A percentile compares a stretch with the other conserved stretches of the same genome.
These are phyloP conservation scores for Reticulomyxa filosa DNA, from an alignment of 78 protist genomes.

Conservation along the genomic window DNA sequence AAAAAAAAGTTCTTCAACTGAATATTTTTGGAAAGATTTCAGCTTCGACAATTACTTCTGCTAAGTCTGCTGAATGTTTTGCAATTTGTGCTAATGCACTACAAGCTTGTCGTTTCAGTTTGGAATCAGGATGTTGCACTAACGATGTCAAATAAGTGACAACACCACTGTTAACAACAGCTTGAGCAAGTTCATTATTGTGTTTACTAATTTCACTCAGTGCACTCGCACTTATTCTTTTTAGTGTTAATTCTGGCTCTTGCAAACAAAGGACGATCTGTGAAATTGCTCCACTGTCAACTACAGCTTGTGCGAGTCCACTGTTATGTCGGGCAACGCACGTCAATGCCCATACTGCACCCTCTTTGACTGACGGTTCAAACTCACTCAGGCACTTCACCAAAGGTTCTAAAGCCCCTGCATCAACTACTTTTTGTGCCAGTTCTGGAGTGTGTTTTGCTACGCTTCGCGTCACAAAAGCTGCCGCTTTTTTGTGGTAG, in stretches of 20 bases:
- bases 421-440: conserved; percentile 64
- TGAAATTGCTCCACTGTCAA: conserved; percentile 70
- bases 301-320: conserved; percentile 20
- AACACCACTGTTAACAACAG: conserved; percentile 57
- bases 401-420: conserved; percentile 55
- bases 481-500: conserved; percentile 70
- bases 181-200: conserved; percentile 54
- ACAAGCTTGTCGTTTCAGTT: conserved; percentile 63
- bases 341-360: conserved; percentile 75
- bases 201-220: conserved; percentile 66
- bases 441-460: conserved; percentile 62
- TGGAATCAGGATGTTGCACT: conserved; percentile 36
- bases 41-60: too few relatives aligned
- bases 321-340: conserved; percentile 60
- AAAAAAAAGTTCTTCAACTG: too few relatives aligned
- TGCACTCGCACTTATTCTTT: conserved; percentile 55
- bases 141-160: conserved; percentile 54
- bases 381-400: conserved; percentile 60
- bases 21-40: too few relatives aligned
- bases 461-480: conserved; percentile 55
- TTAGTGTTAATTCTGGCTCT: conserved; percentile 74
- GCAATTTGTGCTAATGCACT: conserved; percentile 54
- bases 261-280: conserved; percentile 64
- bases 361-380: conserved; percentile 74
- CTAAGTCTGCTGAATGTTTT: conserved; percentile 69